Evolutionary conservation across 1,284 basidiomycete genomes (phyloP).

Genomic region (Fomes fomentarius): DNA sequence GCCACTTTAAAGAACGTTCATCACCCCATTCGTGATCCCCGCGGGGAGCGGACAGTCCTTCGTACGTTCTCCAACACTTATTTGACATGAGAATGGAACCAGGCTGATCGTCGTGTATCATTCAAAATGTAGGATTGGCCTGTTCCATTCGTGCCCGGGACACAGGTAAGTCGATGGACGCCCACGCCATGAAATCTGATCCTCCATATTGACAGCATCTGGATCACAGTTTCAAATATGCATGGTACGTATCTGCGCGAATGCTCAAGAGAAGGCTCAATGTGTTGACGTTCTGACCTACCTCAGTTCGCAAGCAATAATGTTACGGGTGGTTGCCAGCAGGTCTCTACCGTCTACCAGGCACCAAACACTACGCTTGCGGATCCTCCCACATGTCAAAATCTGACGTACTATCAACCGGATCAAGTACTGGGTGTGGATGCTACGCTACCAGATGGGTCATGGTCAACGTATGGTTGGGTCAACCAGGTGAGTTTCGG

Average conservation of each 20-base stretch:
- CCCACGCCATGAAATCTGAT: background rate
- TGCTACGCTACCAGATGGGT: constrained; percentile 47
- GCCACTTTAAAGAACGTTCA: constrained; percentile 41
- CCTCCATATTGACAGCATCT: background rate
- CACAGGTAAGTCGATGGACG: constrained; percentile 46
- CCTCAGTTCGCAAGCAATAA: constrained; percentile 57
- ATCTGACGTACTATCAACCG: constrained; percentile 48
- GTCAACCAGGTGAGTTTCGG: constrained; percentile 45
- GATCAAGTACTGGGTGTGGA: constrained; percentile 43
- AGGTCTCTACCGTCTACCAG: constrained; percentile 53
- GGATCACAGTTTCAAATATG: constrained; percentile 59
- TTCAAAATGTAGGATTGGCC: constrained; percentile 49
- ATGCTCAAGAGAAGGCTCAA: no score
- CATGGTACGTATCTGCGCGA: constrained; percentile 47
- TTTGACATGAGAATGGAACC: no score
- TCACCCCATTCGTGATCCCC: constrained; percentile 54
- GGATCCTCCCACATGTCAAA: constrained; percentile 44
- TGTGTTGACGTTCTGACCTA: background rate
- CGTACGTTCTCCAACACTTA: constrained; percentile 38
- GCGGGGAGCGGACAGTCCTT: constrained; percentile 50
- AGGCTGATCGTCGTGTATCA: no score
- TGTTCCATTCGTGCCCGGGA: constrained; percentile 60
- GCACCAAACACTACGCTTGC: constrained; percentile 34
- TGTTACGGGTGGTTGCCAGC: constrained; percentile 63
- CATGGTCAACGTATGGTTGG: constrained; percentile 62